Evolutionary conservation across 2,329 filamentous ascomycete species (phyloP).

Genomic region (Pyrenochaeta sp.): DNA sequence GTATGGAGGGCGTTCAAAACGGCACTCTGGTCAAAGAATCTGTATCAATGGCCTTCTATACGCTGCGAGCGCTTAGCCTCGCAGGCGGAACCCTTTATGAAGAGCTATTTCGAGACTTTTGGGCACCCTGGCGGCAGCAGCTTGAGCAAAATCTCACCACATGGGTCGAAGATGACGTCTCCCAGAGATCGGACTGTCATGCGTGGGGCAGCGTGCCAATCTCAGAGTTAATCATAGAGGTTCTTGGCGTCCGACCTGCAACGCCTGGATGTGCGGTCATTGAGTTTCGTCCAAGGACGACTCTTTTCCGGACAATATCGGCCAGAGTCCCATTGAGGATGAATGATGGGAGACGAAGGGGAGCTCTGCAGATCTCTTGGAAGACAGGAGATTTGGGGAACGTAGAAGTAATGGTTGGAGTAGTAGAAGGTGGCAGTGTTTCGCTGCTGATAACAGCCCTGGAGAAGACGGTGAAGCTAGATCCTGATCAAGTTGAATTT

Average conservation of each 20-base stretch:
- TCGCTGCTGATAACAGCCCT: too few relatives aligned
- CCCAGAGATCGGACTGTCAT: conserved; percentile 54
- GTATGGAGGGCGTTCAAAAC: too few relatives aligned
- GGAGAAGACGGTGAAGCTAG: too few relatives aligned
- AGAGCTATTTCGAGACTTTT: conserved; percentile 22
- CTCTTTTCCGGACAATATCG: too few relatives aligned
- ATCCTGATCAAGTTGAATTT: too few relatives aligned
- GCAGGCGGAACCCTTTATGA: conserved; percentile 47
- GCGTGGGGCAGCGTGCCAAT: conserved; percentile 55
- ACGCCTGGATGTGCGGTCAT: conserved; percentile 13
- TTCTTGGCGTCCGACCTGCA: conserved; percentile 34
- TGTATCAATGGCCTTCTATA: conserved; percentile 52
- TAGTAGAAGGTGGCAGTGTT: too few relatives aligned
- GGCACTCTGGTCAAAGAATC: conserved; percentile 31
- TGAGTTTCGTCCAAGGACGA: conserved; percentile 1
- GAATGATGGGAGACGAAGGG: too few relatives aligned
- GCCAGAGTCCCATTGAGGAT: too few relatives aligned
- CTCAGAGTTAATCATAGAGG: conserved; percentile 52
- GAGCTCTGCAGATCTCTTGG: too few relatives aligned
- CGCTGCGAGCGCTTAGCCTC: conserved; percentile 46
- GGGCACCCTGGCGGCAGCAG: conserved; percentile 50
- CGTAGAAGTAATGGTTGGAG: too few relatives aligned
- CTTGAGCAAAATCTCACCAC: conserved; percentile 48
- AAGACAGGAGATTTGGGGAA: too few relatives aligned
- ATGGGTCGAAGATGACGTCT: conserved; percentile 54